These are phyloP conservation scores for Lepidium didymum DNA, from an alignment of 345 rosid genomes.

Conservation along the genomic window DNA sequence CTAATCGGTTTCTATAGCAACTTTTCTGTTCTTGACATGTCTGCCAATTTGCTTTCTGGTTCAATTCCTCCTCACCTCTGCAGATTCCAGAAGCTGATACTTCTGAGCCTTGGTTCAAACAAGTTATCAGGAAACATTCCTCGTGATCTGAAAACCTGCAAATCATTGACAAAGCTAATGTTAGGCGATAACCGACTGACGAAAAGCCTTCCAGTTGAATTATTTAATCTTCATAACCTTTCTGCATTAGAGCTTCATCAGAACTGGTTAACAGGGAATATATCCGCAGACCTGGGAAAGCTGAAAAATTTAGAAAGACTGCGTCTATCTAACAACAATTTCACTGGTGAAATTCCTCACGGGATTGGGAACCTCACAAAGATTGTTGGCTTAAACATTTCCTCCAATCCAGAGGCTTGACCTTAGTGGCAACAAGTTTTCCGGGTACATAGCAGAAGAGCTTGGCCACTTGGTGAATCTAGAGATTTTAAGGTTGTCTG, in stretches of 20 bases:
- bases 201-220: conserved; percentile 56
- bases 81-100: conserved; percentile 50
- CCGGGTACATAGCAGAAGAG: conserved; percentile 46
- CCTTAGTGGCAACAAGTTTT: conserved; percentile 65
- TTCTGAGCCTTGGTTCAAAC: conserved; percentile 73
- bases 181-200: conserved; percentile 62
- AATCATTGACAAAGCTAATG: conserved; percentile 59
- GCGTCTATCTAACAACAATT: conserved; percentile 56
- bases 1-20: conserved; percentile 49
- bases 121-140: conserved; percentile 66
- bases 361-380: conserved; percentile 56
- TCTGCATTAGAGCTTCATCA: conserved; percentile 67
- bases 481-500: conserved; percentile 72
- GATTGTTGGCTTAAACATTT: conserved; percentile 66
- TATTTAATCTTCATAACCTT: conserved; percentile 59
- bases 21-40: conserved; percentile 59
- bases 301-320: conserved; percentile 61
- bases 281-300: conserved; percentile 52
- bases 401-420: conserved; percentile 87
- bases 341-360: conserved; percentile 46
- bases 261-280: conserved; percentile 56
- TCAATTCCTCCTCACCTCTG: conserved; percentile 65
- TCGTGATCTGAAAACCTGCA: conserved; percentile 48
- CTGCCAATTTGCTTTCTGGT: conserved; percentile 54
- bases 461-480: conserved; percentile 65